These are phyloP conservation scores for Gaeumannomyces tritici DNA, from an alignment of 2,329 filamentous ascomycete species.

Conservation along the genomic window DNA sequence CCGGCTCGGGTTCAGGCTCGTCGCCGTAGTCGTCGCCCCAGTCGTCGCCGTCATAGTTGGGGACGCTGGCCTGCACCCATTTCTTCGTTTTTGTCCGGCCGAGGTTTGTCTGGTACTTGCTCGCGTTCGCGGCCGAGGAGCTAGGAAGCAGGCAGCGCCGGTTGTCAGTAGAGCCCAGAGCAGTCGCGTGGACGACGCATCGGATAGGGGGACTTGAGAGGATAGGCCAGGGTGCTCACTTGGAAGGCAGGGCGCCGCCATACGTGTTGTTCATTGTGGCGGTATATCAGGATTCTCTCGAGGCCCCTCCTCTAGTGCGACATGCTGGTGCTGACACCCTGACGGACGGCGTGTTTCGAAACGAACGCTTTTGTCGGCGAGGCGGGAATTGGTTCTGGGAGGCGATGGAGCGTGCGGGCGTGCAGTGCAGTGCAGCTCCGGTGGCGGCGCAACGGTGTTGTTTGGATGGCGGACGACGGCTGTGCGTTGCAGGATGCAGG, in stretches of 20 bases:
- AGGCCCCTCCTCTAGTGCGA: neutral
- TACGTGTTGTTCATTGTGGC: neutral
- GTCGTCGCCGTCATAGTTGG: slow-evolving; percentile 86
- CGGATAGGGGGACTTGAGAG: neutral
- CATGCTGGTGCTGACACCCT: neutral
- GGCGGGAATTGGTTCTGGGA: neutral
- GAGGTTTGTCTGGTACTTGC: slow-evolving; percentile 69
- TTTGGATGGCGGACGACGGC: neutral
- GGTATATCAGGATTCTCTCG: neutral
- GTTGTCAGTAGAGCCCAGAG: neutral
- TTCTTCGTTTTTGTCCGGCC: slow-evolving; percentile 85
- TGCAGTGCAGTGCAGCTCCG: neutral
- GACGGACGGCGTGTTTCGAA: neutral
- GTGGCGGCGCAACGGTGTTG: neutral
- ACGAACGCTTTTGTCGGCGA: neutral
- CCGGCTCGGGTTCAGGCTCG: slow-evolving; percentile 29
- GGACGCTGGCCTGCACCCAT: slow-evolving; percentile 84
- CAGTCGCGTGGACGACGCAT: too few relatives aligned
- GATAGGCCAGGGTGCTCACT: neutral
- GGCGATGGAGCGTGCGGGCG: neutral
- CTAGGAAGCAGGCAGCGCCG: neutral
- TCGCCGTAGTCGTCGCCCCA: slow-evolving; percentile 72
- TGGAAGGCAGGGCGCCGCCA: neutral
- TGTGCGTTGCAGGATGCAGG: neutral
- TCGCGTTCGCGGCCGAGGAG: slow-evolving; percentile 7